Conservation (phyloP, 768 basidiomycete species). For the Tephrocybe sp. region DNA sequence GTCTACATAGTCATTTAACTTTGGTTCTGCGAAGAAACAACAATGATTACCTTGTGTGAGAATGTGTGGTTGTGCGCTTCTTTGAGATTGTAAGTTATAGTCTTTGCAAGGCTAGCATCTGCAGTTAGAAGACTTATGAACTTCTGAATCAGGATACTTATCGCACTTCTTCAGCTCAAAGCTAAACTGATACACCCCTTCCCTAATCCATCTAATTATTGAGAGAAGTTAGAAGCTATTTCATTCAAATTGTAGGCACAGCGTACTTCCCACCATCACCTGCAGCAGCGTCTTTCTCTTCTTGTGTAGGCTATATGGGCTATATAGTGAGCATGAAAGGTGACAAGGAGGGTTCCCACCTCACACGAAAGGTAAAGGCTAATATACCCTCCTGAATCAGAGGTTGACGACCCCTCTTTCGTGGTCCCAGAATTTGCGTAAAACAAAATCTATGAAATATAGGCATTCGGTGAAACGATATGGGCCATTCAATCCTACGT, state of each 20-base stretch:
- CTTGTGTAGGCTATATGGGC: conserved; percentile 59
- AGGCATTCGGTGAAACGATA: not conserved
- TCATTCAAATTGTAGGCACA: not conserved
- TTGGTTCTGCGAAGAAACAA: not conserved
- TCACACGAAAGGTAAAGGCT: conserved; percentile 83
- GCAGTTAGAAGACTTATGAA: conserved; percentile 20
- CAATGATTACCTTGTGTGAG: conserved; percentile 48
- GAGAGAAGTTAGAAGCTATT: not conserved
- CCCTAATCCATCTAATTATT: conserved; percentile 70
- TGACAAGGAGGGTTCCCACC: conserved; percentile 33
- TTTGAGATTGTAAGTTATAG: conserved; percentile 56
- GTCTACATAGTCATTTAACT: conserved; percentile 40
- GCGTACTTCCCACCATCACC: conserved; percentile 51
- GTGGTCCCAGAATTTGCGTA: conserved; percentile 77
- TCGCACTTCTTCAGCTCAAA: conserved; percentile 75
- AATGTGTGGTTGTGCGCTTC: conserved; percentile 85
- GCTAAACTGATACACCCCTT: conserved; percentile 81
- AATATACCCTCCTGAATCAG: conserved; percentile 45
- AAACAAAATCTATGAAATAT: conserved; percentile 64
- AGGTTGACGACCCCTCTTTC: conserved; percentile 36
- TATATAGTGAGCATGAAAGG: not conserved
- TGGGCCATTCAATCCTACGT: conserved; percentile 9
- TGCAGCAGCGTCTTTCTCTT: conserved; percentile 68
- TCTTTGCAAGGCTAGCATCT: conserved; percentile 36
- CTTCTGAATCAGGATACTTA: not conserved